Evolutionary conservation across 192 early-diverging fungal species (phyloP), one percentile per base, ranked within the genome.

Genomic region (Coemansia sp.): DNA sequence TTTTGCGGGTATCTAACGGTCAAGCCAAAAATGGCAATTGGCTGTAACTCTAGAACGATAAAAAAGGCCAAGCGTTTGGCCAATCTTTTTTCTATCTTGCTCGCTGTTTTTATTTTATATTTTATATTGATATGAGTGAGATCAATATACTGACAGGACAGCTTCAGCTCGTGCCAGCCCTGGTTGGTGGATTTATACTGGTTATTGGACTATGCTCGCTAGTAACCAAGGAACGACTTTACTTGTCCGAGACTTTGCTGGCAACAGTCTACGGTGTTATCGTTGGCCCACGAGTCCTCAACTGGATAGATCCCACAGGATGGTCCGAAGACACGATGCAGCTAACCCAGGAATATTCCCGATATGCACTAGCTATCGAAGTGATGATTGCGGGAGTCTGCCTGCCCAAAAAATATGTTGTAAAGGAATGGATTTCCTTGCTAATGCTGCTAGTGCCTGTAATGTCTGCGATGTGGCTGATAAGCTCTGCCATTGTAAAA

Each of bases 301-400:
- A 87, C 39, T 79, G 87, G 59, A 67, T 94, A 46, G 72, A 94
- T 61, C 89, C 93, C 3, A 44, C 55, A 10, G 55, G 57, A 0
- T 86, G 85, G 86, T 63, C 66, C 54, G 82, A 30, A 59, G 45
- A 79, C 49, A 64, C 81, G 35, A n/a, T 51, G 20, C 61, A 68
- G 38, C 76, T 90, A 14, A 87, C 86, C 0, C 81, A 86, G 38
- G 84, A 90, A 61, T 81, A 92, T 19, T 82, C 86, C 28, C 83
- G 90, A 28, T 80, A 91, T 53, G 84, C 89, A 37, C 83, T 97
- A 63, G 88, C 88, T 2, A 86, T 97, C 57, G 74, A 86, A 67
- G 87, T 92, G 26, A 92, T 94, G 88, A 87, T 86, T 37, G 91
- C 90, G 23, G 92, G 88, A 14, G 84, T 94, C 8, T 80, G 81